These are phyloP conservation scores for Colletotrichum gloeosporioides DNA, from an alignment of 2,329 filamentous ascomycete species.

Conservation along the genomic window DNA sequence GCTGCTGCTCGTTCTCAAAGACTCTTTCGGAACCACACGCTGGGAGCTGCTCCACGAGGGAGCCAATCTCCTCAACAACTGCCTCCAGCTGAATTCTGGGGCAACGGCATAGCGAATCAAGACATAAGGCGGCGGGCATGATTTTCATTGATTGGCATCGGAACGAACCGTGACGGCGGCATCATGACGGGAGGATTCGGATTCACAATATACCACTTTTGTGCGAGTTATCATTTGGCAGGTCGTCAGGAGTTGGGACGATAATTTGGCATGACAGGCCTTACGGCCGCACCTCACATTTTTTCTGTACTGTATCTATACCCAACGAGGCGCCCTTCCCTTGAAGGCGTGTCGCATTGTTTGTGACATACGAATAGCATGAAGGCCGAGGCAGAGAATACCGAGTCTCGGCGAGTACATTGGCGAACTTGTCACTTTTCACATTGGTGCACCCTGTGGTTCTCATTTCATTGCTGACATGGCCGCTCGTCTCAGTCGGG, in stretches of 20 bases:
- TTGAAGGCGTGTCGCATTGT: neutral
- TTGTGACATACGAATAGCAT: conserved; percentile 5
- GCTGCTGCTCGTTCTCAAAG: conserved; percentile 79
- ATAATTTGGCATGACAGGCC: neutral
- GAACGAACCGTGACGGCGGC: neutral
- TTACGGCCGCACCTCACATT: neutral
- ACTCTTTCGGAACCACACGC: conserved; percentile 80
- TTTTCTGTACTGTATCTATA: conserved; percentile 18
- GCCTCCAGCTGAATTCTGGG: conserved; percentile 65
- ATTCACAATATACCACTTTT: conserved; percentile 13
- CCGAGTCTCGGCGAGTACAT: neutral
- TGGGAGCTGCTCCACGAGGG: conserved; percentile 95
- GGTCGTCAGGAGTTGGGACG: neutral
- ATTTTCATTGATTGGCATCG: neutral
- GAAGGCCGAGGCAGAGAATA: neutral
- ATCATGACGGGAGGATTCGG: neutral
- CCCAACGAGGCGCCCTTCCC: neutral
- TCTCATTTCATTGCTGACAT: neutral
- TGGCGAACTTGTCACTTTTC: neutral
- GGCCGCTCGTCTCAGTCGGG: neutral
- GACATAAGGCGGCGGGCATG: neutral
- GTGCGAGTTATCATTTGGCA: conserved; percentile 4
- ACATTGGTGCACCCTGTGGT: neutral
- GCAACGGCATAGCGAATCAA: conserved; percentile 3
- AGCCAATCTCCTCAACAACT: conserved; percentile 79